Base-by-base conservation (phyloP, 257 asterid genomes). In the Apocynum venetum region DNA sequence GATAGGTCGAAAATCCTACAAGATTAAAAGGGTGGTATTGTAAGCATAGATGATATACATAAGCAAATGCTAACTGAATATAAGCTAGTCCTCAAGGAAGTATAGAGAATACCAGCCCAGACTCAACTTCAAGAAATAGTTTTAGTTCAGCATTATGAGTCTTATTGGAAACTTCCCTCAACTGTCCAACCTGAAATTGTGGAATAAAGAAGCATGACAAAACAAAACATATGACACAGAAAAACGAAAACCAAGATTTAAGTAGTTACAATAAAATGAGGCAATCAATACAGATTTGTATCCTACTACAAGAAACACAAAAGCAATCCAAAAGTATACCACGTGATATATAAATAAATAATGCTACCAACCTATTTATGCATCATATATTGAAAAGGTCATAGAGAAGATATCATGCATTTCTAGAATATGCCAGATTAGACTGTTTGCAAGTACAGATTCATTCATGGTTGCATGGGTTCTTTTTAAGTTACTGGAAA, bases 91-190 rank as follows among this genome's bases (percentile, higher is more conserved):
- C 47, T 77, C 35, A 71, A 53, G 78, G 73, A 48, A 77, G 75
- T 64, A 19, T 47, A 76, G 68, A 72, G 77, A 57, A 64, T 88
- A 96, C 99, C 97, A 17, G 83, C 75, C 95, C 99, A 84, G 31
- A 60, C 71, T 87, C 87, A 70, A 90, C 90, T 93, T 96, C 98
- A 90, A 96, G 80, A 83, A 93, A 91, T 81, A 96, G 83, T 83
- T 93, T 93, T 72, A 96, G 86, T 56, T 96, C 97, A 4, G 99
- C 97, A 83, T 89, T 89, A 80, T 90, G 86, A 51, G 86, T 89
- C 84, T 91, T 93, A 78, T 86, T 93, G 59, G 95, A 93, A 66
- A 83, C 92, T 81, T 96, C 99, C 83, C 97, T 91, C 84, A 93
- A 78, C 83, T 91, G 88, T 73, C 98, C 97, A 81, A 93, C 99